These are phyloP conservation scores for Piper longum DNA, from an alignment of 164 flowering plant species.

Conservation along the genomic window DNA sequence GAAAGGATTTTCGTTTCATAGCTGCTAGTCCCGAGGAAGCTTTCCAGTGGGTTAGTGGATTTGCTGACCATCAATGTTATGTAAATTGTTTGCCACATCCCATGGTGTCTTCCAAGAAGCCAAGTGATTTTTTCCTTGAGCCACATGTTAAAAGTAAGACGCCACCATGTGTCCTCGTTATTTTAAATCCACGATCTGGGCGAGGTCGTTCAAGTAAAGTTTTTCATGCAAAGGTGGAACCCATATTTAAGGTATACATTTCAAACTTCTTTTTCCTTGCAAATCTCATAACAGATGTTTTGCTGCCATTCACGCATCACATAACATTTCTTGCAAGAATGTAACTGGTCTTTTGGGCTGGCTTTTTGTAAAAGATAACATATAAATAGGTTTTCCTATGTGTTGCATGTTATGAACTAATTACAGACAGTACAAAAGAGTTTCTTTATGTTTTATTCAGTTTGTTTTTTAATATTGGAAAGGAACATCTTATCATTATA, in stretches of 20 bases:
- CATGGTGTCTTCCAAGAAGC: slow-evolving; percentile 71
- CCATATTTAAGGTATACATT: slow-evolving; percentile 68
- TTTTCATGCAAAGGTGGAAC: slow-evolving; percentile 74
- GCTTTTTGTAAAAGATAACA: background rate
- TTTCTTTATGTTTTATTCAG: too few relatives aligned
- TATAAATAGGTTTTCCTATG: background rate
- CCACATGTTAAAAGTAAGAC: slow-evolving; percentile 56
- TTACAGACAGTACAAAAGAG: too few relatives aligned
- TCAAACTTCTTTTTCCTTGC: too few relatives aligned
- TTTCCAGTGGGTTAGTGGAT: slow-evolving; percentile 76
- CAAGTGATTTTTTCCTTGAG: slow-evolving; percentile 61
- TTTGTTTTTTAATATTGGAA: background rate
- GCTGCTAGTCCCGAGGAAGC: slow-evolving; percentile 76
- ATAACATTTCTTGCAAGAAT: background rate
- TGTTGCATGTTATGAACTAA: background rate
- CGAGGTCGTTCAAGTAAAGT: slow-evolving; percentile 96
- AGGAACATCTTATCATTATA: background rate
- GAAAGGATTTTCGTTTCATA: slow-evolving; percentile 72
- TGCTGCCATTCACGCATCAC: background rate
- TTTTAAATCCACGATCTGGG: slow-evolving; percentile 92
- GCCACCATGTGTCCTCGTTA: slow-evolving; percentile 82
- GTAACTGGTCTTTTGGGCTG: background rate
- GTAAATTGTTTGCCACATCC: slow-evolving; percentile 88
- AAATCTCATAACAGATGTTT: too few relatives aligned
- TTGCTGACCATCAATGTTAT: slow-evolving; percentile 91